Conservation (phyloP, 2,329 filamentous ascomycete species). For the Pseudodiploospora longispora region DNA sequence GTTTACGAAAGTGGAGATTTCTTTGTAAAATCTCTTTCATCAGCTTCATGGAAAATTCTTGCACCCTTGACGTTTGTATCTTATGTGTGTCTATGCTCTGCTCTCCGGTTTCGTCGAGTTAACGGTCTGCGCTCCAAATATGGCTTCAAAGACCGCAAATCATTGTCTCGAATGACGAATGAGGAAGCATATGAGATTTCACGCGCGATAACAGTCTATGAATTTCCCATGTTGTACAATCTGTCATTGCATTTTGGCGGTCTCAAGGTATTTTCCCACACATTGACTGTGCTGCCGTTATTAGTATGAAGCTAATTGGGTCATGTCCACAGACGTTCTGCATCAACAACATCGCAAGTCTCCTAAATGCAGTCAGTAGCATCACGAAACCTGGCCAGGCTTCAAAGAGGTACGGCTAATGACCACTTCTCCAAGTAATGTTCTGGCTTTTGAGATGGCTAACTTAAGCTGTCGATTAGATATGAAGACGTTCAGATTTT, state of each 20-base stretch:
- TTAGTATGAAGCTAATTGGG: no score
- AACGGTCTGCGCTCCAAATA: constrained; percentile 20
- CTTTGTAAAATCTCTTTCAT: no score
- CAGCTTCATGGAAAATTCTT: no score
- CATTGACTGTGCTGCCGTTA: no score
- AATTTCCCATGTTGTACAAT: constrained; percentile 32
- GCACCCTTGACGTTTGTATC: constrained; percentile 12
- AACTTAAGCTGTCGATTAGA: constrained; percentile 13
- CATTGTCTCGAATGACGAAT: constrained; percentile 32
- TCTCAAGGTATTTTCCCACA: constrained; percentile 25
- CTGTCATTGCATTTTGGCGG: constrained; percentile 30
- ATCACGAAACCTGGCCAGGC: constrained; percentile 22
- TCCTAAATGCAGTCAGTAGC: constrained; percentile 29
- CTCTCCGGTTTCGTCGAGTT: constrained; percentile 28
- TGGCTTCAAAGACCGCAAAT: constrained; percentile 25
- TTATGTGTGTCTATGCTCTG: constrained; percentile 27
- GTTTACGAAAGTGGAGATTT: no score
- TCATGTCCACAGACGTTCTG: no score
- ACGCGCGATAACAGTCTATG: constrained; percentile 21
- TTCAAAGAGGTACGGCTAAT: constrained; percentile 24
- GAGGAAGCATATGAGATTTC: constrained; percentile 38
- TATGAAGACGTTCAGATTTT: constrained; percentile 33
- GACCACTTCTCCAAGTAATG: no score
- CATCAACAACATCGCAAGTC: constrained; percentile 27
- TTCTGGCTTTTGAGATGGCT: no score